A percentile compares a stretch with the other conserved stretches of the same genome.
phyloP scores from a whole-genome alignment of 768 basidiomycete genomes.

The Guyanaporus albipodus region DNA sequence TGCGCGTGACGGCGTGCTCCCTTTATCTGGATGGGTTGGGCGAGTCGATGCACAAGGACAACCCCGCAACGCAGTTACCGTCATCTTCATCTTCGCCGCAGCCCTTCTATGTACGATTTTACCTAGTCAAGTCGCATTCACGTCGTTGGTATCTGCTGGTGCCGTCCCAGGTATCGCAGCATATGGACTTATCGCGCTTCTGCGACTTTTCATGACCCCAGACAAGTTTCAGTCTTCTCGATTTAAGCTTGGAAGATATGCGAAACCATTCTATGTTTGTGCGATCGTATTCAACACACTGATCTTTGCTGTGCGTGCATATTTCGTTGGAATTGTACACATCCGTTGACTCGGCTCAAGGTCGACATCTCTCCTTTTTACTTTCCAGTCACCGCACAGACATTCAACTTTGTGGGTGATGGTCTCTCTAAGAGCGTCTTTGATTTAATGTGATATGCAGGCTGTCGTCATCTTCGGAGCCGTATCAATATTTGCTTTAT shows the following conservation, averaged over 20 bases:
- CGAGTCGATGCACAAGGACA: slow-evolving; percentile 66
- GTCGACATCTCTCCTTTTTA: slow-evolving; percentile 83
- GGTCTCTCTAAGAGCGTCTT: not conserved
- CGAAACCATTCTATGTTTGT: slow-evolving; percentile 64
- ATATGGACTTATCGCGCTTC: slow-evolving; percentile 75
- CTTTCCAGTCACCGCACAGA: slow-evolving; percentile 73
- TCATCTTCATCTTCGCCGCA: slow-evolving; percentile 79
- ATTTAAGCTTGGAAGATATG: slow-evolving; percentile 66
- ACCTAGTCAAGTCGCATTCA: slow-evolving; percentile 89
- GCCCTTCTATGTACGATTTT: slow-evolving; percentile 80
- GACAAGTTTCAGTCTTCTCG: slow-evolving; percentile 67
- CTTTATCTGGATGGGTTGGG: slow-evolving; percentile 80
- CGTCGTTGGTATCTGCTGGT: slow-evolving; percentile 83
- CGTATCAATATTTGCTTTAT: slow-evolving; percentile 72
- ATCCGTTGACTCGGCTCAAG: slow-evolving; percentile 34
- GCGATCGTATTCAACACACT: slow-evolving; percentile 70
- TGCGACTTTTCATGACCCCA: slow-evolving; percentile 77
- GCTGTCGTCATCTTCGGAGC: slow-evolving; percentile 74
- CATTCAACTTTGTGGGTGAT: slow-evolving; percentile 79
- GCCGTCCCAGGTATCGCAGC: slow-evolving; percentile 85
- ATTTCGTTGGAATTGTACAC: not conserved
- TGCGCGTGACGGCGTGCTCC: slow-evolving; percentile 90
- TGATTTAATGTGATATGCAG: slow-evolving; percentile 34
- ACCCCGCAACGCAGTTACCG: slow-evolving; percentile 80
- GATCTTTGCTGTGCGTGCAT: slow-evolving; percentile 61